Conservation (phyloP, 768 basidiomycete genomes). For the Trichaptum fuscoviolaceum region DNA sequence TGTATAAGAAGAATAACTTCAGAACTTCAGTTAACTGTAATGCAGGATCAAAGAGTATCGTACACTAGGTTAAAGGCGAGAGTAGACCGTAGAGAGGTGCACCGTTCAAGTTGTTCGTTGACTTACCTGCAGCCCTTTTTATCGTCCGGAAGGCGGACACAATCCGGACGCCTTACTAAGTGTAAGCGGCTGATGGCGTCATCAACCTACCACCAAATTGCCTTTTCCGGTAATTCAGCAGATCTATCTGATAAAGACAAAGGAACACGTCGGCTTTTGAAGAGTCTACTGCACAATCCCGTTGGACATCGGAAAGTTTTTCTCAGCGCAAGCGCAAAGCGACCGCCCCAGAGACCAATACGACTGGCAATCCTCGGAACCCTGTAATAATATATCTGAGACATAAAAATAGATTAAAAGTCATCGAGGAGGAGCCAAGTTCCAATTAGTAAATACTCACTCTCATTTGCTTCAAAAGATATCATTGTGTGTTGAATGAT, state of each 20-base stretch:
- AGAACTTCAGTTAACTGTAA: not conserved
- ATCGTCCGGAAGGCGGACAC: not conserved
- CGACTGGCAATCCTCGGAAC: too few species aligned
- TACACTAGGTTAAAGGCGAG: not conserved
- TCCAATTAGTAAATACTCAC: too few species aligned
- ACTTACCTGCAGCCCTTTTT: not conserved
- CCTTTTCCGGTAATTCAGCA: not conserved
- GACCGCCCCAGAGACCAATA: too few species aligned
- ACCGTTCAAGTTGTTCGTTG: not conserved
- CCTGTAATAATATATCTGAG: too few species aligned
- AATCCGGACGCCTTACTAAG: not conserved
- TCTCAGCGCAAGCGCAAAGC: too few species aligned
- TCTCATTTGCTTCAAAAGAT: too few species aligned
- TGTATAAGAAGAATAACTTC: not conserved
- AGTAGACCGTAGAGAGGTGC: not conserved
- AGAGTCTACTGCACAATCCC: not conserved
- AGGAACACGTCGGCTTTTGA: not conserved
- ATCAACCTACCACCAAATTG: not conserved
- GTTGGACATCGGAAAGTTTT: not conserved
- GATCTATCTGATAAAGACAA: constrained; percentile 22
- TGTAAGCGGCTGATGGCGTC: not conserved
- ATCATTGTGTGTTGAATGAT: too few species aligned
- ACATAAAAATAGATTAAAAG: too few species aligned
- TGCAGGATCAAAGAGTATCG: not conserved
- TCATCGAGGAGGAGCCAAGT: too few species aligned